A percentile compares a stretch with the other conserved stretches of the same genome.
These are phyloP conservation scores for Chrysochromulina parva DNA, from an alignment of 78 protist genomes.

Conservation along the genomic window DNA sequence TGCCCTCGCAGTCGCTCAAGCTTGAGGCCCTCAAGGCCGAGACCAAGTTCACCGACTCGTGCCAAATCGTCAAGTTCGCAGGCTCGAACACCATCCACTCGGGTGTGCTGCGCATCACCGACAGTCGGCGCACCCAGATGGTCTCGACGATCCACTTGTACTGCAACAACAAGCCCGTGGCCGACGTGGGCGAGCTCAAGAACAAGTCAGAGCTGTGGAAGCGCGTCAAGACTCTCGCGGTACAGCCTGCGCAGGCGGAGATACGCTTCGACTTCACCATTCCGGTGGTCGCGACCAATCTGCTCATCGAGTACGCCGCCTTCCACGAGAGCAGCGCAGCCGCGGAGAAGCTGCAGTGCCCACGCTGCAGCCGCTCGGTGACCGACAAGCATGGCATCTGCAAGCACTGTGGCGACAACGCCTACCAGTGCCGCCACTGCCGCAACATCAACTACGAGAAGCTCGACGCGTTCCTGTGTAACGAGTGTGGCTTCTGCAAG, in stretches of 20 bases:
- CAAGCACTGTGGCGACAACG: constrained; percentile 91
- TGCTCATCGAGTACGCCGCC: constrained; percentile 78
- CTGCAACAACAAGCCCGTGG: constrained; percentile 56
- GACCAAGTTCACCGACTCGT: constrained; percentile 63
- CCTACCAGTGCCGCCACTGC: constrained; percentile 92
- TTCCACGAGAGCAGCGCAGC: constrained; percentile 58
- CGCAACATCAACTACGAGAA: constrained; percentile 93
- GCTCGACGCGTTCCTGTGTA: constrained; percentile 87
- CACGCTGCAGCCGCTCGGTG: constrained; percentile 76
- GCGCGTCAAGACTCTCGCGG: constrained; percentile 33
- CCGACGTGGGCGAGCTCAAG: constrained; percentile 68
- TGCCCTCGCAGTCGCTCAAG: constrained; percentile 37
- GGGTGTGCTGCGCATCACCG: constrained; percentile 29
- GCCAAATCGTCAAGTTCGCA: constrained; percentile 41
- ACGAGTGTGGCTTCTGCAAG: constrained; percentile 90
- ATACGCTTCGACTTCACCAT: constrained; percentile 48
- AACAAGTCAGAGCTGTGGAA: constrained; percentile 70
- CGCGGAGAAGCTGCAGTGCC: constrained; percentile 65
- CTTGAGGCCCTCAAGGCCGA: constrained; percentile 66
- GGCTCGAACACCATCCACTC: constrained; percentile 38
- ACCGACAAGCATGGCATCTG: constrained; percentile 85
- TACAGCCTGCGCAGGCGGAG: constrained; percentile 66
- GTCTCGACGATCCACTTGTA: constrained; percentile 67
- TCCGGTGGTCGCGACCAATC: constrained; percentile 71
- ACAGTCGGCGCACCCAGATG: constrained; percentile 51